Evolutionary conservation across 2,329 filamentous ascomycete genomes (phyloP).

Genomic region (Xylaria sp.): DNA sequence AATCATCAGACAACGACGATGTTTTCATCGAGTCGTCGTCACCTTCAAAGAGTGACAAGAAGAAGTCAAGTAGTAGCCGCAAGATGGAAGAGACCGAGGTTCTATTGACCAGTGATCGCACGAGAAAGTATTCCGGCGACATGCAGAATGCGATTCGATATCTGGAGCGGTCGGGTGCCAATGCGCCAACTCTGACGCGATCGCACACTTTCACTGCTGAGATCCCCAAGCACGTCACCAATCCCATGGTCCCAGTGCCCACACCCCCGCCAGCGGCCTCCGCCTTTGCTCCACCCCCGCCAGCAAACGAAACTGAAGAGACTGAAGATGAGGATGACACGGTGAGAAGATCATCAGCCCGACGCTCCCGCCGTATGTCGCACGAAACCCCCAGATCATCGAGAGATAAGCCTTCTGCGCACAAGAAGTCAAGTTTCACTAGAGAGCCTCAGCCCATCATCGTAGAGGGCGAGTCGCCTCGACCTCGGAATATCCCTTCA

Average conservation of each 20-base stretch:
- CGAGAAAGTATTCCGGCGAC: constrained; percentile 25
- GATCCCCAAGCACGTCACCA: constrained; percentile 12
- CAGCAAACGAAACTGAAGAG: constrained; percentile 17
- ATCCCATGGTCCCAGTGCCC: constrained; percentile 31
- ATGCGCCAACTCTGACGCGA: constrained; percentile 16
- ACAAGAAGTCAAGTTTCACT: constrained; percentile 26
- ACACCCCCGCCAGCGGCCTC: constrained; percentile 24
- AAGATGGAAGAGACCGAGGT: constrained; percentile 24
- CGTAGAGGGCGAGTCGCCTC: constrained; percentile 18
- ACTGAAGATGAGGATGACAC: constrained; percentile 27
- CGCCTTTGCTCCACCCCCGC: constrained; percentile 24
- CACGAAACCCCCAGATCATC: constrained; percentile 28
- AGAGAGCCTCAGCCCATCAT: constrained; percentile 25
- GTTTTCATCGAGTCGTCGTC: constrained; percentile 20
- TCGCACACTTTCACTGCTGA: constrained; percentile 27
- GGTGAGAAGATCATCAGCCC: constrained; percentile 24
- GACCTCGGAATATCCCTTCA: constrained; percentile 15
- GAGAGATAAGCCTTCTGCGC: constrained; percentile 27
- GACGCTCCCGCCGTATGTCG: constrained; percentile 27
- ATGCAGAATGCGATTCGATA: constrained; percentile 29
- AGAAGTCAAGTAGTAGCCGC: constrained; percentile 27
- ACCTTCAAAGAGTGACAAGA: constrained; percentile 25
- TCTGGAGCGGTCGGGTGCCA: constrained; percentile 27
- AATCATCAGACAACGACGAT: constrained; percentile 22
- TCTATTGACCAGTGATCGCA: constrained; percentile 10